Evolutionary conservation across 2,329 filamentous ascomycete species (phyloP), one percentile per base, ranked within the genome.

Genomic region (Colletotrichum sp.): DNA sequence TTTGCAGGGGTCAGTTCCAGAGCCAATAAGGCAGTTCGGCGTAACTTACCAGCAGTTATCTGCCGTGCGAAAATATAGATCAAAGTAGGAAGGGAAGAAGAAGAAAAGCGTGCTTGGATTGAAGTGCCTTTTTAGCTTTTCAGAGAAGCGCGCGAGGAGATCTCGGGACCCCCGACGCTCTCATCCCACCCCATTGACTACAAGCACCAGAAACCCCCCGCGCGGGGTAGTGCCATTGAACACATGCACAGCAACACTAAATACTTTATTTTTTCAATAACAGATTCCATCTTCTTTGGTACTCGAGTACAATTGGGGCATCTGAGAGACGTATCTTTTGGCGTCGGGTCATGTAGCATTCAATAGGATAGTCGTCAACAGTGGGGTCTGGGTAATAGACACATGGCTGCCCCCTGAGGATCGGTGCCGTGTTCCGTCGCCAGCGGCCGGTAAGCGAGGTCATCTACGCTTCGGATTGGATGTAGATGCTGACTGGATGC

Each of bases 361-460:
- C 38, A 48, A 12, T 10, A 10, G 38, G 18, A 48, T 48, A n/a
- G 18, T n/a, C 18, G 1, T 43, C 38, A 5, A 43, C 38, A 43
- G 38, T 48, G 43, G 43, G 43, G 43, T 21, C 18, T n/a, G 0
- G 30, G 58, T n/a, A 5, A 3, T 5, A 21, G 2, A 24, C 43
- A 24, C 43, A 48, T 1, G 2, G 43, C 63, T 16, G 28, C 43
- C 65, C 32, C 65, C 65, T 43, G 65, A 43, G n/a, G 28, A 34
- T 67, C 64, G 58, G 58, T n/a, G 26, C 30, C 26, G 26, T 32
- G 58, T 61, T 61, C 34, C 24, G 61, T n/a, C 61, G 34, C 9
- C 36, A 52, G 26, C 30, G 4, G 63, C 48, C 32, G 30, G 30
- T 24, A 36, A 58, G 58, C n/a, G 24, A 56, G 43, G 28, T 16